These are phyloP conservation scores for Amphichorda felina DNA, from an alignment of 2,329 filamentous ascomycete genomes.

Conservation along the genomic window DNA sequence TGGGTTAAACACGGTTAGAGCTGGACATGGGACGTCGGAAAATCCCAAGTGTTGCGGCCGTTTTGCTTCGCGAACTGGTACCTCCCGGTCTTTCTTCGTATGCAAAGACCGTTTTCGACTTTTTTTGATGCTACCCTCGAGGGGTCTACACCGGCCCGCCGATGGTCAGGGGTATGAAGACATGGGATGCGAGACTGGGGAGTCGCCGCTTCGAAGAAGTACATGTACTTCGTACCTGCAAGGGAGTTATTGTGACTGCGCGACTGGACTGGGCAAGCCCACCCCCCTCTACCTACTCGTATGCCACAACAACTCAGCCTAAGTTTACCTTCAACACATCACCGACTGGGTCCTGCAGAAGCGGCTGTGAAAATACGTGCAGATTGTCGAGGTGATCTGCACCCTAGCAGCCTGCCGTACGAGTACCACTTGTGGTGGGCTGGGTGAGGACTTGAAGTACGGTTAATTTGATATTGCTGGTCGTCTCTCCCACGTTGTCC, in stretches of 20 bases:
- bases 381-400: not conserved
- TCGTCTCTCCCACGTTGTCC: no score
- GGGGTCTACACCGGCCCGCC: not conserved
- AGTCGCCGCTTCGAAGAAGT: not conserved
- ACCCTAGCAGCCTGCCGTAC: not conserved
- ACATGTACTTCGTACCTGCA: not conserved
- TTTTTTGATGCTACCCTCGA: not conserved
- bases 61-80: not conserved
- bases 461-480: not conserved
- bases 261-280: not conserved
- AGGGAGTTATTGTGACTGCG: not conserved
- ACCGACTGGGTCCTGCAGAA: not conserved
- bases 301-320: not conserved
- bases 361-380: not conserved
- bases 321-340: not conserved
- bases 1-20: not conserved
- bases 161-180: not conserved
- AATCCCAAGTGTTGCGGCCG: not conserved
- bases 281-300: not conserved
- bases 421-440: not conserved
- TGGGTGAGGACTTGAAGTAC: not conserved
- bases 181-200: not conserved
- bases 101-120: not conserved
- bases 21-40: not conserved
- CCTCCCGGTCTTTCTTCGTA: no score